Conservation (phyloP, 2,329 filamentous ascomycete genomes). For the Didymella glomerata region DNA sequence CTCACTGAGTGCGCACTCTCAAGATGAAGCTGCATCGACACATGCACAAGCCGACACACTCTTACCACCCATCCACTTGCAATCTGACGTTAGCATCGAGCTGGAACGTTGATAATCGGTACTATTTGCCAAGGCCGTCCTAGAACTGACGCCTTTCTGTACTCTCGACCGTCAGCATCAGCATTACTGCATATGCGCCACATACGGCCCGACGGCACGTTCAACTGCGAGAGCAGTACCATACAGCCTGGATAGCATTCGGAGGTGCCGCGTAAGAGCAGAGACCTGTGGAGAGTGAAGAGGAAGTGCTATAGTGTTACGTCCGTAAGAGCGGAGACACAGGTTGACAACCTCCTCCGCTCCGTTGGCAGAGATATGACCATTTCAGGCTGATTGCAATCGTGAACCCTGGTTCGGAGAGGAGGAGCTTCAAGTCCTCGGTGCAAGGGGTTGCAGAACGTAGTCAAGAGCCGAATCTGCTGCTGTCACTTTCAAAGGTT, state of each 20-base stretch:
- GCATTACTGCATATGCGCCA: background rate
- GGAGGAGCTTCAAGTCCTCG: background rate
- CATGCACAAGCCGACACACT: background rate
- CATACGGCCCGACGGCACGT: background rate
- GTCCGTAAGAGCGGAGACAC: background rate
- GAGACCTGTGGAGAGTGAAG: background rate
- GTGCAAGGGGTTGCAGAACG: background rate
- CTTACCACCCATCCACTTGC: background rate
- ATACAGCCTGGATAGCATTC: background rate
- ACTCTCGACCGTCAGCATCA: background rate
- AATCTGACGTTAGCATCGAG: background rate
- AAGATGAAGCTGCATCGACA: background rate
- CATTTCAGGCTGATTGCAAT: background rate
- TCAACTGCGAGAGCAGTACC: background rate
- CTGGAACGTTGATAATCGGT: background rate
- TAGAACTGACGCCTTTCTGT: background rate
- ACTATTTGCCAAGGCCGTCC: background rate
- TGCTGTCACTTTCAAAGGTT: background rate
- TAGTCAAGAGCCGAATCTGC: background rate
- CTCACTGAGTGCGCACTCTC: background rate
- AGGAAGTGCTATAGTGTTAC: background rate
- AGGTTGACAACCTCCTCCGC: background rate
- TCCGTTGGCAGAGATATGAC: background rate
- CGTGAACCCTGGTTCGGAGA: background rate
- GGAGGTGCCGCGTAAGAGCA: background rate